Base-by-base conservation (phyloP, 2,329 filamentous ascomycete genomes). In the Thielaviopsis euricoi region DNA sequence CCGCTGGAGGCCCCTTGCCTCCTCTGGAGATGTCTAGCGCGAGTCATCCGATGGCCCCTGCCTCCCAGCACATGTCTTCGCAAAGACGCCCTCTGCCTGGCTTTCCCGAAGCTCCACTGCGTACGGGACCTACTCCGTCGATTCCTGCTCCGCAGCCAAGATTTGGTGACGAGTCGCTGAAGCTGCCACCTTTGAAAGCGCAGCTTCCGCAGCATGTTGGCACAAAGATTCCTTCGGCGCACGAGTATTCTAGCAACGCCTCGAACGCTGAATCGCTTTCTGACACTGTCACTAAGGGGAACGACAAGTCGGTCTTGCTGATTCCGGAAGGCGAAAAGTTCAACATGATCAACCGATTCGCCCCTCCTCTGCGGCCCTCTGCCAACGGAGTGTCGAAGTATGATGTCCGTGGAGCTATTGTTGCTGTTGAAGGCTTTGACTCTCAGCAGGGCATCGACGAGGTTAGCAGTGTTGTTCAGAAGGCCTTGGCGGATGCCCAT, bases 361-460 rank as follows among this genome's bases (percentile, higher is more conserved):
- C 85, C 52, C 86, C 85, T 23, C 82, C 87, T 0, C 73, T 87
- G 15, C 70, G 72, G 6, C 64, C 71, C 17, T 65, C 71, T 1
- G 65, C 67, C 5, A 67, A 69, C 3, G 67, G 65, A 6, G 64
- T 64, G 3, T 62, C 65, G 2, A 61, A 62, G 1, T 67, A 70
- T 60, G 70, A 74, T 63, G 72, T 74, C 6, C 80, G 89, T n/a
- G 90, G 91, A 0, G 80, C 86, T 0, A 79, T 96, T 43, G 83
- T 97, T 61, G 85, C 87, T 0, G 73, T 97, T 26, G 91, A 97
- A 69, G 90, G 90, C 0, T 76, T 85, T 19, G 79, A 84, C n/a
- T n/a, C n/a, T 21, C 48, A 57, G 37, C 15, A 53, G 4, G 63
- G 79, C 22, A 66, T 79, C 10, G 68, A 72, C 1, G 74, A 78